A percentile compares a stretch with the other conserved stretches of the same genome.
phyloP scores from a whole-genome alignment of 73 alveolate species.

The Paramecium sonneborni region DNA sequence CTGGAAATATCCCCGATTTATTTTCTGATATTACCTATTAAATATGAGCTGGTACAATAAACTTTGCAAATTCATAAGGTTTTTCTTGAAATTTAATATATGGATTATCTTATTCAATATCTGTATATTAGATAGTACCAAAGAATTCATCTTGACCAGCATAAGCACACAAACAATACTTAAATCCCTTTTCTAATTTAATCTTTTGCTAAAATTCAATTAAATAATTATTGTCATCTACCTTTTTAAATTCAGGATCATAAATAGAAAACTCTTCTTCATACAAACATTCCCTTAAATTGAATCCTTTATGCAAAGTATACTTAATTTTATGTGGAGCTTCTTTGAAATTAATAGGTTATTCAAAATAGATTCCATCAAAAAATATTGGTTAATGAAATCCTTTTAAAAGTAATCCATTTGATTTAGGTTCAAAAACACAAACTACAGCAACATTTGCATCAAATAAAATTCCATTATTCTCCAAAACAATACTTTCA shows the following conservation, averaged over 20 bases:
- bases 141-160: background rate
- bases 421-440: background rate
- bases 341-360: background rate
- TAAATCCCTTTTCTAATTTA: background rate
- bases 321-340: background rate
- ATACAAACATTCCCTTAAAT: background rate
- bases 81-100: background rate
- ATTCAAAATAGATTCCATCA: constrained; percentile 3
- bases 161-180: background rate
- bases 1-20: background rate
- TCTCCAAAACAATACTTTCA: background rate
- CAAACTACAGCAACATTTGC: background rate
- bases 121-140: background rate
- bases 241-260: background rate
- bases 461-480: background rate
- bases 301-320: constrained; percentile 11
- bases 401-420: background rate
- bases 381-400: background rate
- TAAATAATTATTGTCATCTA: background rate
- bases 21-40: background rate
- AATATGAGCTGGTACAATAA: background rate
- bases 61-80: background rate
- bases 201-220: background rate
- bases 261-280: background rate
- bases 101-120: background rate